Conservation (phyloP, 2,329 filamentous ascomycete species). For the Parastagonospora nodorum region DNA sequence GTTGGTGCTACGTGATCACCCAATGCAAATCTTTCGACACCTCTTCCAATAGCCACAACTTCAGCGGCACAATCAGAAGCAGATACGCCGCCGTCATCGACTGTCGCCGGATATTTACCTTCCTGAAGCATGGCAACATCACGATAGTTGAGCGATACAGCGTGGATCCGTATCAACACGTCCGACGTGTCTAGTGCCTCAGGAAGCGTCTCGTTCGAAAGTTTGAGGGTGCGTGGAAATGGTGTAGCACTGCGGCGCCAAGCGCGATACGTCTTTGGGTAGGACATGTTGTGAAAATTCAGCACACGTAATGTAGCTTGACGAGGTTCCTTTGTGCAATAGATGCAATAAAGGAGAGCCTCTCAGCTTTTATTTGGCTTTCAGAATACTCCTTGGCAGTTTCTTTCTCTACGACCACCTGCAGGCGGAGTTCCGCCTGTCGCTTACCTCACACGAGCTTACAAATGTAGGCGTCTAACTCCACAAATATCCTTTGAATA, state of each 20-base stretch:
- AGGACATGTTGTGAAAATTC: constrained; percentile 6
- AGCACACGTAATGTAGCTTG: background rate
- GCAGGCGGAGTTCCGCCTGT: background rate
- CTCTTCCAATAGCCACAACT: constrained; percentile 23
- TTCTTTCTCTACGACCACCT: background rate
- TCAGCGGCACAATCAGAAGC: constrained; percentile 33
- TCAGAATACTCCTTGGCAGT: background rate
- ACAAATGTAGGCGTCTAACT: too few species aligned
- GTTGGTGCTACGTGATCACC: constrained; percentile 33
- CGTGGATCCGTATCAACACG: constrained; percentile 31
- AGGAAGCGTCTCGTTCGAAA: constrained; percentile 19
- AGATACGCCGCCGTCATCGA: constrained; percentile 19
- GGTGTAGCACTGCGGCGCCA: constrained; percentile 20
- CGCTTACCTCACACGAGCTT: background rate
- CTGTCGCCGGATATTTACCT: constrained; percentile 15
- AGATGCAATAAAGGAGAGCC: too few species aligned
- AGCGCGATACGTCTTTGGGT: constrained; percentile 19
- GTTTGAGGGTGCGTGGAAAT: constrained; percentile 11
- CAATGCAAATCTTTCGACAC: constrained; percentile 18
- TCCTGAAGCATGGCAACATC: constrained; percentile 31
- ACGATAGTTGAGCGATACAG: constrained; percentile 36
- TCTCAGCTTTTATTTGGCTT: too few species aligned
- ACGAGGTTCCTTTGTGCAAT: background rate
- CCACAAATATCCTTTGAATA: too few species aligned
- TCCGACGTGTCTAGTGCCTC: constrained; percentile 14